A percentile compares a stretch with the other conserved stretches of the same genome.
Evolutionary conservation across 2,329 filamentous ascomycete species (phyloP).

Genomic region (Xylariaceae sp.): DNA sequence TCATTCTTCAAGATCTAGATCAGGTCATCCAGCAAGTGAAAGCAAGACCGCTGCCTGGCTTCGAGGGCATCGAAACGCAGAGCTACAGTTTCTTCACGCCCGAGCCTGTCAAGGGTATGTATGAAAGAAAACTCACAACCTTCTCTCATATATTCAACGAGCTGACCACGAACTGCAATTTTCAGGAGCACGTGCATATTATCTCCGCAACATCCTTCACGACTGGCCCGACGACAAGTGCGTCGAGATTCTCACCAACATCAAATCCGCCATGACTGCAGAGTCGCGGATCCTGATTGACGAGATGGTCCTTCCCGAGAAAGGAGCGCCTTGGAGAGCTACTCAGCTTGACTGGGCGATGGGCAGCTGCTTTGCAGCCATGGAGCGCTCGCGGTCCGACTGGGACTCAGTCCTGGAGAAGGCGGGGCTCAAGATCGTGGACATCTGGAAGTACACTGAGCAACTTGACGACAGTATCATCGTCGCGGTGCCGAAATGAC

Average conservation of each 20-base stretch:
- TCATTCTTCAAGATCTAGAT: constrained; percentile 20
- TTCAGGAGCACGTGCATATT: constrained; percentile 19
- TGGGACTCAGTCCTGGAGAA: constrained; percentile 17
- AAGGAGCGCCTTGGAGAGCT: constrained; percentile 14
- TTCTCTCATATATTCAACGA: neutral
- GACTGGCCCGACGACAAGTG: constrained; percentile 18
- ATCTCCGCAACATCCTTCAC: constrained; percentile 20
- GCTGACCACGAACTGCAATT: neutral
- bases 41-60: constrained; percentile 17
- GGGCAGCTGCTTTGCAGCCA: constrained; percentile 12
- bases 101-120: constrained; percentile 14
- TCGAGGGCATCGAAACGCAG: constrained; percentile 12
- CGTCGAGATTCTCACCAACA: constrained; percentile 17
- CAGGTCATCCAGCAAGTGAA: constrained; percentile 14
- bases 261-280: constrained; percentile 16
- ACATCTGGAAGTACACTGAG: constrained; percentile 17
- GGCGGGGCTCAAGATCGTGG: constrained; percentile 13
- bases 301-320: constrained; percentile 20
- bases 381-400: constrained; percentile 14
- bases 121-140: constrained; percentile 1
- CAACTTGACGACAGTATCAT: constrained; percentile 14
- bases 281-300: constrained; percentile 20
- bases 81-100: constrained; percentile 20
- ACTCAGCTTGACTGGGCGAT: constrained; percentile 20
- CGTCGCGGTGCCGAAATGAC: constrained; percentile 10